Evolutionary conservation across 2,329 filamentous ascomycete genomes (phyloP).

Genomic region (Epichloe baconii): DNA sequence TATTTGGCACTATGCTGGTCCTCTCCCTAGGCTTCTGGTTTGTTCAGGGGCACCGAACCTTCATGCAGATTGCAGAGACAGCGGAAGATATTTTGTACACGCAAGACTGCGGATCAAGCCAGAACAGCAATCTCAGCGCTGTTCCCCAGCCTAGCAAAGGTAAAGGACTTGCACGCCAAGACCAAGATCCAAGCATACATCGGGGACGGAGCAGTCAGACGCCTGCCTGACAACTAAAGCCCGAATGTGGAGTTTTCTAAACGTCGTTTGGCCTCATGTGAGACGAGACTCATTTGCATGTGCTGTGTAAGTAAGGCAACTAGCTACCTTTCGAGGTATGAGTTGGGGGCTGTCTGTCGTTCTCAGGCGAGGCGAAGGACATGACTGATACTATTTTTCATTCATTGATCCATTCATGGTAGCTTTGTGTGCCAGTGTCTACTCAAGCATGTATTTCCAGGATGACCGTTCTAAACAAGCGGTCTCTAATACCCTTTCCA

Average conservation of each 20-base stretch:
- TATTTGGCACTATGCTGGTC: slow-evolving; percentile 41
- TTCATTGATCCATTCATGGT: neutral
- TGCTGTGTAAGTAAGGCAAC: too few relatives aligned
- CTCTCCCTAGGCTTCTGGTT: slow-evolving; percentile 38
- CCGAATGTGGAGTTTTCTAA: neutral
- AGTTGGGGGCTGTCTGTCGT: too few relatives aligned
- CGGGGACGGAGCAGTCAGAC: neutral
- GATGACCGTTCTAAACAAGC: too few relatives aligned
- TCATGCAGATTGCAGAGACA: slow-evolving; percentile 11
- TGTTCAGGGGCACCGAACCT: slow-evolving; percentile 26
- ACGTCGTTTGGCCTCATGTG: neutral
- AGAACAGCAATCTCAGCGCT: neutral
- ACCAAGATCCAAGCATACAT: neutral
- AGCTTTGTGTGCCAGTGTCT: neutral
- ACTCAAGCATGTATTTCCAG: too few relatives aligned
- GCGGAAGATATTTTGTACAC: slow-evolving; percentile 9
- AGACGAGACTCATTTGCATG: too few relatives aligned
- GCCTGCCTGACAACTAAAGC: neutral
- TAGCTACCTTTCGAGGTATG: too few relatives aligned
- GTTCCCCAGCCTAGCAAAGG: neutral
- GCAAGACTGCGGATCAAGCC: neutral
- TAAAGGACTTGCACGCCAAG: neutral
- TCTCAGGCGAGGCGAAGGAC: neutral
- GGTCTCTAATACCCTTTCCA: too few relatives aligned
- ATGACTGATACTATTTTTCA: neutral